Evolutionary conservation across 208 protist genomes (phyloP).

Genomic region (Trypanosoma scelopori): DNA sequence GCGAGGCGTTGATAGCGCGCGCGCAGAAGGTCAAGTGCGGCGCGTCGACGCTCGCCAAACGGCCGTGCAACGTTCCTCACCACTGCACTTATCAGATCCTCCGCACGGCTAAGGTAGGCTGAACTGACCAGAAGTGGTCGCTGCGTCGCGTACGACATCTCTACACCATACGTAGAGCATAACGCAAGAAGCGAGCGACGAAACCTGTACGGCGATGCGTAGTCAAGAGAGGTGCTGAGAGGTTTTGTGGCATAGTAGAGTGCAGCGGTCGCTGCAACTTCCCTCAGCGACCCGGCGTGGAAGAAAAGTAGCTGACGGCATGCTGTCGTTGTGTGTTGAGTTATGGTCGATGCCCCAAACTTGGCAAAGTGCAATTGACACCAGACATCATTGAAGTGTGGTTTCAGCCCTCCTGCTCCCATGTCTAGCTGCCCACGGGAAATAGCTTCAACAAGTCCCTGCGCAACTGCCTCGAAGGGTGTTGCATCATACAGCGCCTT

Average conservation of each 20-base stretch:
- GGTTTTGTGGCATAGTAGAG: constrained; percentile 88
- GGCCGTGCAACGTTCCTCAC: constrained; percentile 33
- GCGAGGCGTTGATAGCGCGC: constrained; percentile 40
- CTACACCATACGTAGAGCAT: constrained; percentile 65
- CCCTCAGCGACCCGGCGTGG: constrained; percentile 56
- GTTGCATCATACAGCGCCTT: constrained; percentile 50
- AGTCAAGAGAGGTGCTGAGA: constrained; percentile 68
- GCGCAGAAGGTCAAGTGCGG: constrained; percentile 26
- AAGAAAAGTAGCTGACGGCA: constrained; percentile 72
- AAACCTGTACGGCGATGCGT: constrained; percentile 79
- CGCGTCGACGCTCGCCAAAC: constrained; percentile 64
- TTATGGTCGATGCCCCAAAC: constrained; percentile 67
- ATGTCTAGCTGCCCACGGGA: constrained; percentile 59
- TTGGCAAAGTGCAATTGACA: constrained; percentile 82
- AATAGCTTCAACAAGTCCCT: constrained; percentile 52
- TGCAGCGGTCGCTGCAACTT: constrained; percentile 68
- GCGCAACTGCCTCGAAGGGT: constrained; percentile 36
- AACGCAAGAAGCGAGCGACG: constrained; percentile 62
- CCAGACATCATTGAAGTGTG: constrained; percentile 67
- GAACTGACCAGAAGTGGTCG: constrained; percentile 60
- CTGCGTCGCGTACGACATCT: constrained; percentile 64
- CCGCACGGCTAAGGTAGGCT: constrained; percentile 58
- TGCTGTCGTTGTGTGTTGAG: constrained; percentile 77
- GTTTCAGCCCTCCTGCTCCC: constrained; percentile 50
- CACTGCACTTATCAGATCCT: constrained; percentile 48